These are phyloP conservation scores for Erucastrum elatum DNA, from an alignment of 345 rosid species.

Conservation along the genomic window DNA sequence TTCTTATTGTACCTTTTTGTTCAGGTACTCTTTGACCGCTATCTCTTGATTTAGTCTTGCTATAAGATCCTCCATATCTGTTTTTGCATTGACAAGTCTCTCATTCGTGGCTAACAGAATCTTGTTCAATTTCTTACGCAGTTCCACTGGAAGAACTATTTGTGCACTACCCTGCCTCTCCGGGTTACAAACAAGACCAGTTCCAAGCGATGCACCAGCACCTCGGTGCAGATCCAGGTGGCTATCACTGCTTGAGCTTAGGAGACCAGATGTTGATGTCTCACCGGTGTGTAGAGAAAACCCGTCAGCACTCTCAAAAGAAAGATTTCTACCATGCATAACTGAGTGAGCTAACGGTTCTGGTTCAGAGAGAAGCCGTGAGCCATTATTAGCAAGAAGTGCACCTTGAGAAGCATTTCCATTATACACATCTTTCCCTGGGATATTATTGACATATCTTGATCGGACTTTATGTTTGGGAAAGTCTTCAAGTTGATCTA, in stretches of 20 bases:
- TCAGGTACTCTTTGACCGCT: constrained; percentile 84
- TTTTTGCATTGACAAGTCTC: constrained; percentile 79
- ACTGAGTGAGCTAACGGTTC: constrained; percentile 50
- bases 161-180: constrained; percentile 60
- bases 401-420: constrained; percentile 59
- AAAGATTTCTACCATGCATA: constrained; percentile 65
- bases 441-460: constrained; percentile 50
- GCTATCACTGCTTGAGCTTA: constrained; percentile 61
- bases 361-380: constrained; percentile 62
- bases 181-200: constrained; percentile 44
- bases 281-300: constrained; percentile 70
- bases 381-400: constrained; percentile 51
- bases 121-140: constrained; percentile 77
- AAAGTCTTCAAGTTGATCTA: constrained; percentile 88
- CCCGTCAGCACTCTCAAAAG: constrained; percentile 72
- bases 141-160: constrained; percentile 76
- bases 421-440: constrained; percentile 49
- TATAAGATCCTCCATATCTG: constrained; percentile 97
- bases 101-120: constrained; percentile 70
- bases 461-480: constrained; percentile 63
- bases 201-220: constrained; percentile 48
- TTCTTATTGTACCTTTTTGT: constrained; percentile 68
- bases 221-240: constrained; percentile 55
- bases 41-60: constrained; percentile 87
- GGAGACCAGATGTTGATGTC: constrained; percentile 59